Evolutionary conservation across 495 filamentous ascomycete genomes (phyloP).

Genomic region (Evansstolkia leycettana): DNA sequence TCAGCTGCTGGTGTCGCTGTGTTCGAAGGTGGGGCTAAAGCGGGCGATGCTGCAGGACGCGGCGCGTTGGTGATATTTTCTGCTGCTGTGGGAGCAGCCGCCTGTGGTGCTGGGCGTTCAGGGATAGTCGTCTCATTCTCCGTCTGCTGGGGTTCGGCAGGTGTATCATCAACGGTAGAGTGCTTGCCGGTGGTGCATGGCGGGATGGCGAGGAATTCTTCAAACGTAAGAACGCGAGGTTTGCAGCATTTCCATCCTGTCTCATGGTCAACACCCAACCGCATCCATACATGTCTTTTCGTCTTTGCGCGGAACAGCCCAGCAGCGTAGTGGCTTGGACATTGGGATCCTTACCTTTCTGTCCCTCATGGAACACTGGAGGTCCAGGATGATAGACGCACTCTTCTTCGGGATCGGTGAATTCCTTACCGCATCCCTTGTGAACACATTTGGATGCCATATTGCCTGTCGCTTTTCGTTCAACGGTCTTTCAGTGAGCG

Average conservation of each 20-base stretch:
- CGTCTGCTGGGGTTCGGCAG: conserved; percentile 36
- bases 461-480: conserved; percentile 3
- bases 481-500: not conserved
- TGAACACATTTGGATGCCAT: conserved; percentile 94
- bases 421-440: conserved; percentile 86
- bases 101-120: conserved; percentile 12
- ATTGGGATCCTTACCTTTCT: conserved; percentile 64
- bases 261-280: conserved; percentile 2
- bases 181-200: conserved; percentile 93
- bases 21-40: conserved; percentile 39
- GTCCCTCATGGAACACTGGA: conserved; percentile 93
- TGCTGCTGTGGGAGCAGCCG: conserved; percentile 11
- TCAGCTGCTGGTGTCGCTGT: conserved; percentile 52
- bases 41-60: conserved; percentile 31
- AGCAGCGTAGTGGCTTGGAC: conserved; percentile 8
- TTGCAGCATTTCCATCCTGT: conserved; percentile 99
- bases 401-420: conserved; percentile 69
- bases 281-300: not conserved
- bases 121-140: conserved; percentile 9
- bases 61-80: conserved; percentile 12
- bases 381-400: conserved; percentile 91
- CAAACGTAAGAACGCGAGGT: conserved; percentile 92
- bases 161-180: conserved; percentile 71
- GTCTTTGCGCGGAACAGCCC: too few relatives aligned
- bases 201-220: conserved; percentile 90